These are phyloP conservation scores for Eucalyptus polybractea DNA, from an alignment of 345 rosid species.

Conservation along the genomic window DNA sequence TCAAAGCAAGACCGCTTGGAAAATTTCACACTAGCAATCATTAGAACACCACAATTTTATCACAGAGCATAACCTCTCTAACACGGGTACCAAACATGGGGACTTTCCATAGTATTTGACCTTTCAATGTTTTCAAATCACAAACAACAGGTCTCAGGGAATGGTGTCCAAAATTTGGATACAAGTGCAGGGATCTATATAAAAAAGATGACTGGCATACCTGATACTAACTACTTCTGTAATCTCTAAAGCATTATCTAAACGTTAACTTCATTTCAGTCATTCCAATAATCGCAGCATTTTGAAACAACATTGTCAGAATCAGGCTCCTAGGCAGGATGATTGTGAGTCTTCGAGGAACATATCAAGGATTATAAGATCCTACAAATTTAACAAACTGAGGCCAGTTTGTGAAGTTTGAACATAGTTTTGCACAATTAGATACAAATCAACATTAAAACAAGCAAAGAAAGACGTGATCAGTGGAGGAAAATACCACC, in stretches of 20 bases:
- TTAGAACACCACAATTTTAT: too few species aligned
- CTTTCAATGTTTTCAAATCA: background rate
- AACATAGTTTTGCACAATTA: background rate
- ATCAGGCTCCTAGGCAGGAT: too few species aligned
- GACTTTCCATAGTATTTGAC: background rate
- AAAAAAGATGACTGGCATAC: fast-evolving
- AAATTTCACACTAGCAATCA: too few species aligned
- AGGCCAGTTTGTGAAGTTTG: background rate
- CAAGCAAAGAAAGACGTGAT: too few species aligned
- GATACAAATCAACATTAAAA: fast-evolving
- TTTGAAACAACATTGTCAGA: too few species aligned
- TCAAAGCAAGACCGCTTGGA: too few species aligned
- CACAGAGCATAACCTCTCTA: too few species aligned
- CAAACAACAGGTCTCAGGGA: fast-evolving
- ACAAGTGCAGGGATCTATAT: fast-evolving
- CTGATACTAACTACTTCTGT: too few species aligned
- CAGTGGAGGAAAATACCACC: too few species aligned
- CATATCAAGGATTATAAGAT: fast-evolving
- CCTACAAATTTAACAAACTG: background rate
- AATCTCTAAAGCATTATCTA: background rate
- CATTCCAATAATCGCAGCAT: background rate
- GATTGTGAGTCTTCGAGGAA: too few species aligned
- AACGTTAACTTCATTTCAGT: background rate
- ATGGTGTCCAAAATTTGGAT: background rate
- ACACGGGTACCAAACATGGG: too few species aligned